Conservation (phyloP, 2,329 filamentous ascomycete species). For the Fusarium protoensiforme region DNA sequence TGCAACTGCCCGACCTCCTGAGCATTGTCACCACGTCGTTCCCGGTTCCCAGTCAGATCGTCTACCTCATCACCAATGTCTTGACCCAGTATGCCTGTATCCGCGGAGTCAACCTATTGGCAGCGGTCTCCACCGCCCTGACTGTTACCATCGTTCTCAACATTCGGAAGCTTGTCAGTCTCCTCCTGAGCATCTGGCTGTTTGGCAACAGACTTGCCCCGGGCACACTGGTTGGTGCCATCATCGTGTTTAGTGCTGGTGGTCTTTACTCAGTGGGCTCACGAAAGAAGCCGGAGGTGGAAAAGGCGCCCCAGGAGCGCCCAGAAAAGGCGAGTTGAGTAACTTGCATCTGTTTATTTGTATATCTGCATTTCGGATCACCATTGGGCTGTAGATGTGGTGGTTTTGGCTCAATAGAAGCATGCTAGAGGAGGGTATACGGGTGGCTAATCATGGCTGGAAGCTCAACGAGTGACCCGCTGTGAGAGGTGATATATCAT, state of each 20-base stretch:
- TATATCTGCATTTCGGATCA: neutral
- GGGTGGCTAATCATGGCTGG: neutral
- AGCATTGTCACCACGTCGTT: conserved; percentile 13
- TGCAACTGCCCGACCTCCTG: conserved; percentile 50
- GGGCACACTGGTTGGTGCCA: conserved; percentile 83
- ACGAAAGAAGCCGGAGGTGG: conserved; percentile 33
- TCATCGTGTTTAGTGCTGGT: conserved; percentile 90
- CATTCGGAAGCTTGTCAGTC: conserved; percentile 90
- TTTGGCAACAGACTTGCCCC: conserved; percentile 86
- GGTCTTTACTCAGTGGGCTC: conserved; percentile 87
- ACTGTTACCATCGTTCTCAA: conserved; percentile 98
- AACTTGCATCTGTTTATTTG: neutral
- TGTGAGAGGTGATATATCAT: too few species aligned
- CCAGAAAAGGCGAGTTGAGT: conserved; percentile 34
- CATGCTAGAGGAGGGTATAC: neutral
- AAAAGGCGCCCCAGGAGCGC: conserved; percentile 7
- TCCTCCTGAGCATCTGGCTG: conserved; percentile 90
- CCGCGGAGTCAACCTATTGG: conserved; percentile 93
- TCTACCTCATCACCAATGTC: conserved; percentile 80
- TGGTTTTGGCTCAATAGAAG: neutral
- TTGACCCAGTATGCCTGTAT: conserved; percentile 96
- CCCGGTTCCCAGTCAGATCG: conserved; percentile 73
- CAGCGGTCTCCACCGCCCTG: conserved; percentile 86
- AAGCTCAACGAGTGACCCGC: too few species aligned
- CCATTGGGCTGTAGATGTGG: conserved; percentile 14